Evolutionary conservation across 1,139 yeast species (phyloP).

Genomic region (Zhuliangozyma blackwelliae): DNA sequence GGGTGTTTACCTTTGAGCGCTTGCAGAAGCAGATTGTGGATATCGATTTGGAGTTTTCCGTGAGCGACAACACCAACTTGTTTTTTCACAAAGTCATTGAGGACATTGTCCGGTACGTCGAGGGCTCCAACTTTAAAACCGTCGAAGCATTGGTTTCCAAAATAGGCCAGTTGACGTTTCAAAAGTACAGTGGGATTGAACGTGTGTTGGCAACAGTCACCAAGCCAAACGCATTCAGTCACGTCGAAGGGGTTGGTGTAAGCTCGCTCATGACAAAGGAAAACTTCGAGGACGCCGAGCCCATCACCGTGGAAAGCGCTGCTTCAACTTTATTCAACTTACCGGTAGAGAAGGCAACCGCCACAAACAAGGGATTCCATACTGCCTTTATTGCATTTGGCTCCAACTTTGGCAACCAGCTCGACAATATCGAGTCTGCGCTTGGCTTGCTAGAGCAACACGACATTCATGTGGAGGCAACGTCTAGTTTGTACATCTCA

Average conservation of each 20-base stretch:
- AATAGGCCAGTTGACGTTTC: slow-evolving; percentile 61
- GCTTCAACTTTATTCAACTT: slow-evolving; percentile 18
- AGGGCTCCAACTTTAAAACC: slow-evolving; percentile 74
- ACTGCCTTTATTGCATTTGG: slow-evolving; percentile 83
- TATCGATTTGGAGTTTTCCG: slow-evolving; percentile 49
- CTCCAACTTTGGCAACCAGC: slow-evolving; percentile 73
- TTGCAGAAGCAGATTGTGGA: slow-evolving; percentile 67
- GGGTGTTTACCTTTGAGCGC: slow-evolving; percentile 89
- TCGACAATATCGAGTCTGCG: slow-evolving; percentile 58
- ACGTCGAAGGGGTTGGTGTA: slow-evolving; percentile 89
- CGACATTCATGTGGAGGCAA: slow-evolving; percentile 47
- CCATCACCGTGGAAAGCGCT: slow-evolving; percentile 13
- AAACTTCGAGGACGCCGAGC: slow-evolving; percentile 26
- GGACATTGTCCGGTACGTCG: slow-evolving; percentile 55
- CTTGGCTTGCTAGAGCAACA: slow-evolving; percentile 42
- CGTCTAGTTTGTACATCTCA: slow-evolving; percentile 80
- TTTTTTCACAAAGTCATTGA: slow-evolving; percentile 38
- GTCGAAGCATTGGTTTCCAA: slow-evolving; percentile 85
- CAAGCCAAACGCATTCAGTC: slow-evolving; percentile 85
- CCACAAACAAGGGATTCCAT: slow-evolving; percentile 27
- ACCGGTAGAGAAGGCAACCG: slow-evolving; percentile 20
- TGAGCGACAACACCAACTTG: slow-evolving; percentile 34
- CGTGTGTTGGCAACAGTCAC: slow-evolving; percentile 56
- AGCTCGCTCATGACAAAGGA: slow-evolving; percentile 49
- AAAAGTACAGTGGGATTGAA: slow-evolving; percentile 33